A percentile compares a stretch with the other conserved stretches of the same genome.
phyloP scores from a whole-genome alignment of 1,284 basidiomycete species.

The Marasmius oreades region DNA sequence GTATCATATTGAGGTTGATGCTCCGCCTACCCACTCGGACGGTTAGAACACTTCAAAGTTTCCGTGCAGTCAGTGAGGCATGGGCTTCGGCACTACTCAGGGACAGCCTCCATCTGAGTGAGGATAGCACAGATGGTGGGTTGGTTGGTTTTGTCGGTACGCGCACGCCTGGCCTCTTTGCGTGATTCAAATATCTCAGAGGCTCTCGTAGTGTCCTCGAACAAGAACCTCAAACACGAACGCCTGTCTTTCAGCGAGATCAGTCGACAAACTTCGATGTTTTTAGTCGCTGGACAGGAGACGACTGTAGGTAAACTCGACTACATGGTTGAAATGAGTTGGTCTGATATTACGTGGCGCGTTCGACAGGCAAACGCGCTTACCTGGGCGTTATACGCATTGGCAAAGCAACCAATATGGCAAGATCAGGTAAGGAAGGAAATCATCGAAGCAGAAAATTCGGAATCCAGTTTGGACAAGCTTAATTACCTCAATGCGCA shows the following conservation, averaged over 20 bases:
- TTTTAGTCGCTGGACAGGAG: not conserved
- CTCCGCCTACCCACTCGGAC: too few relatives aligned
- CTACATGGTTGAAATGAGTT: not conserved
- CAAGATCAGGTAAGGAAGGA: conserved; percentile 6
- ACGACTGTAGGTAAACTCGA: not conserved
- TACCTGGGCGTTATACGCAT: conserved; percentile 2
- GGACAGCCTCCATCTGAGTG: too few relatives aligned
- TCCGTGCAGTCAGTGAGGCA: too few relatives aligned
- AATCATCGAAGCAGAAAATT: not conserved
- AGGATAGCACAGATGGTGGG: too few relatives aligned
- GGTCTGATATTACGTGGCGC: not conserved
- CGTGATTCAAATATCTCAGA: too few relatives aligned
- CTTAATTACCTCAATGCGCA: conserved; percentile 5
- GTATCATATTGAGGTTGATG: too few relatives aligned
- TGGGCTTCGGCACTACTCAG: too few relatives aligned
- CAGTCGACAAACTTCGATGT: not conserved
- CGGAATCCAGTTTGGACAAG: not conserved
- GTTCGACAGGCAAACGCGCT: conserved; percentile 1
- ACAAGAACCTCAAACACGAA: not conserved
- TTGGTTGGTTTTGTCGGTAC: too few relatives aligned
- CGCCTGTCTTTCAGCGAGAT: not conserved
- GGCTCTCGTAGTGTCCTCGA: too few relatives aligned
- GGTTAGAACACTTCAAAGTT: too few relatives aligned
- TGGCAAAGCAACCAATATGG: not conserved
- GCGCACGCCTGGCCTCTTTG: too few relatives aligned